Evolutionary conservation across 352 stramenopile species (phyloP), one percentile per base, ranked within the genome.

Genomic region (Globisporangium cystogenes): DNA sequence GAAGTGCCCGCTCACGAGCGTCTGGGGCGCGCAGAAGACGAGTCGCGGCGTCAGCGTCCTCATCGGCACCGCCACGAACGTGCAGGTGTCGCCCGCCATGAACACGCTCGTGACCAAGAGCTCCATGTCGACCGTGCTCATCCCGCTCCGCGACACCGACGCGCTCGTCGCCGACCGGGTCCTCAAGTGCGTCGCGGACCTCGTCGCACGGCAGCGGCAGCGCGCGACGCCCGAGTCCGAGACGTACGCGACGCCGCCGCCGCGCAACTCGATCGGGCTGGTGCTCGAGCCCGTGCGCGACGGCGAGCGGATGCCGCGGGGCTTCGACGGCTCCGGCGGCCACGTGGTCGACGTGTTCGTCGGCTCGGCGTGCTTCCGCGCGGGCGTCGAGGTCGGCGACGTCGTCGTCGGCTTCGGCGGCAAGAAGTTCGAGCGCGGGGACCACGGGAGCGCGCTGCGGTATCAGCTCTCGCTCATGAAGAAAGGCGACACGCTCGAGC

Each of bases 401-500:
- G 43, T 84, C 21, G 68, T 84, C 23, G 65, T 84, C 3, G 73
- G 73, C 27, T 84, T 81, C 50, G 65, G 63, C 8, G 62, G 65
- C 36, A 67, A 79, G 40, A 72, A 67, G 44, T 60, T 84, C 18
- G 70, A 81, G 50, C 48, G 58, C 1, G 73, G 70, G 0, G 73
- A 84, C 41, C 72, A 83, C 48, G 72, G 72, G 31, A 83, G 70
- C 42, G 61, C 61, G 15, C 53, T 84, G 26, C 65, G 73, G n/a
- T 72, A 62, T n/a, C 68, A 77, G 31, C 59, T 84, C 31, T 84
- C 73, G 29, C 64, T 72, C 40, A 84, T 84, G 73, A 60, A 67
- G 54, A 77, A 74, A 51, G 73, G 73, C 12, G 73, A 79, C 41
- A 64, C 55, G 35, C 62, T 81, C 6, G 68, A 81, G 57, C 63